These are phyloP conservation scores for Podaxis pistillaris DNA, from an alignment of 768 basidiomycete species.

Conservation along the genomic window DNA sequence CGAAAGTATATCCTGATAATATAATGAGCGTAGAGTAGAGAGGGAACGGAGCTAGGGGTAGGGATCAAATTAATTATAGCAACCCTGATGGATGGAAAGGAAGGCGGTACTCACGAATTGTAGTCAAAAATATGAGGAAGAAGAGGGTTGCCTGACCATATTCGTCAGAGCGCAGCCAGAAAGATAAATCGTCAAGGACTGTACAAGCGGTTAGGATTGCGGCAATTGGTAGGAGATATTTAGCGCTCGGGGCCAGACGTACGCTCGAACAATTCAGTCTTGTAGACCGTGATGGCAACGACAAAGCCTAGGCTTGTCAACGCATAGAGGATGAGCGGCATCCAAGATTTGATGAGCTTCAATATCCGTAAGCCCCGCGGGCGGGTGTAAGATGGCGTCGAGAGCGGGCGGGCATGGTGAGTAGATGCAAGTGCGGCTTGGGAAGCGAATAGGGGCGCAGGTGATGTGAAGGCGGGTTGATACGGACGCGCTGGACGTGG, in stretches of 20 bases:
- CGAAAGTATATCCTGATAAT: constrained; percentile 89
- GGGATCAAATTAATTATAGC: neutral
- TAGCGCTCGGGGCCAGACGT: constrained; percentile 26
- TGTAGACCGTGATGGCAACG: constrained; percentile 81
- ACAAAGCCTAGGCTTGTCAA: constrained; percentile 77
- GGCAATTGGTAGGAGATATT: constrained; percentile 13
- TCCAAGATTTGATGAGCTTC: constrained; percentile 68
- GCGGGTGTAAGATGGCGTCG: constrained; percentile 18
- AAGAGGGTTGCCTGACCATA: constrained; percentile 81
- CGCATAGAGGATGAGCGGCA: constrained; percentile 75
- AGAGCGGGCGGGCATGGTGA: neutral
- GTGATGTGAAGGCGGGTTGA: constrained; percentile 15
- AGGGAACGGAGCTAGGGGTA: constrained; percentile 72
- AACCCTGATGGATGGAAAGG: neutral
- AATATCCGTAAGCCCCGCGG: constrained; percentile 53
- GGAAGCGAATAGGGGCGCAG: neutral
- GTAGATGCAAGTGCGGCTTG: neutral
- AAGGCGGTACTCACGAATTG: constrained; percentile 65
- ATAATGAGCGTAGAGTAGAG: constrained; percentile 93
- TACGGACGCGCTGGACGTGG: neutral
- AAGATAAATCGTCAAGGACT: constrained; percentile 83
- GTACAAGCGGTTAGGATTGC: constrained; percentile 6
- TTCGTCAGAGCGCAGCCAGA: constrained; percentile 71
- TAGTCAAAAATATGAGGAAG: constrained; percentile 80
- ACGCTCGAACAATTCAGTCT: constrained; percentile 81